phyloP scores from a whole-genome alignment of 2,329 filamentous ascomycete genomes.

The Aspergillus fructus region DNA sequence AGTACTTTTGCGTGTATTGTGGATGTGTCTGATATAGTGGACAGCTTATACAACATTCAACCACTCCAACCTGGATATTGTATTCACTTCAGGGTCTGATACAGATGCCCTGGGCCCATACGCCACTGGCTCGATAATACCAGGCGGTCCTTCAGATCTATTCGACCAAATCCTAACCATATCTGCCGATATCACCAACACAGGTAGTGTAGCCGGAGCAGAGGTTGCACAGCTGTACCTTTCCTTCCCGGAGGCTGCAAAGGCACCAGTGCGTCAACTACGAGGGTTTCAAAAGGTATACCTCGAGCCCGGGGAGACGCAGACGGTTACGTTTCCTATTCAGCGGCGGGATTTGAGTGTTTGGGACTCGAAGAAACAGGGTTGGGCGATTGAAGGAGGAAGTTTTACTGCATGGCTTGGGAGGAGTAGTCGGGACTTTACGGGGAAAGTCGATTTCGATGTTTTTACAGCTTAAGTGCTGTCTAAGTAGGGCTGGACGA shows the following conservation, averaged over 20 bases:
- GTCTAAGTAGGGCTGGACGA: too few species aligned
- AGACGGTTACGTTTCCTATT: slow-evolving; percentile 46
- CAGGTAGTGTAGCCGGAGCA: slow-evolving; percentile 47
- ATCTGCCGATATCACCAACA: slow-evolving; percentile 51
- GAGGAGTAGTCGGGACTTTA: slow-evolving; percentile 6
- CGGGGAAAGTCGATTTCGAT: background rate
- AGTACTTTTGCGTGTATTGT: too few species aligned
- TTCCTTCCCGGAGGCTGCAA: slow-evolving; percentile 36
- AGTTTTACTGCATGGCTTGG: slow-evolving; percentile 25
- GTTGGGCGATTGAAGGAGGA: slow-evolving; percentile 31
- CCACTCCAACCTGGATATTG: background rate
- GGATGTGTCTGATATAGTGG: background rate
- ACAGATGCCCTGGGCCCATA: background rate
- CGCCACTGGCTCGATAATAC: background rate
- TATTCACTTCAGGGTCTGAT: background rate
- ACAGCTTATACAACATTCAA: background rate
- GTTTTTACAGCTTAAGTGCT: background rate
- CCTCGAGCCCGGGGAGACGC: slow-evolving; percentile 41
- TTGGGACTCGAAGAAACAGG: slow-evolving; percentile 34
- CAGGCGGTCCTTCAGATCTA: slow-evolving; percentile 55
- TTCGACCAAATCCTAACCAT: slow-evolving; percentile 53
- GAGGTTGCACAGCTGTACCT: slow-evolving; percentile 60
- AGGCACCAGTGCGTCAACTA: slow-evolving; percentile 37
- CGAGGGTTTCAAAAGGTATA: slow-evolving; percentile 54
- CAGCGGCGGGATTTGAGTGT: slow-evolving; percentile 36